Conservation (phyloP, 345 rosid species). For the Brassica cretica region DNA sequence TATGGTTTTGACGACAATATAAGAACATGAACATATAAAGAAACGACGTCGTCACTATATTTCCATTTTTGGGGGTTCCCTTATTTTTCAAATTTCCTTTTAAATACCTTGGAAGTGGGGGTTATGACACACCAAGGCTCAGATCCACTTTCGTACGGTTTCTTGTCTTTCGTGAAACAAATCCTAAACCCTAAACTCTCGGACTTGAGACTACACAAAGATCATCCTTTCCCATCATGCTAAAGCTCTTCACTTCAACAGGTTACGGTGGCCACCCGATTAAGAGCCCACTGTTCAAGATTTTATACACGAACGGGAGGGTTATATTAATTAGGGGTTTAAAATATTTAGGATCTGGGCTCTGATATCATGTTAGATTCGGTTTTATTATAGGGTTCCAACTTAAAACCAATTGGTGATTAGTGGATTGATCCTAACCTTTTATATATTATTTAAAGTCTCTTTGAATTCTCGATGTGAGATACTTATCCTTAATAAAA, state of each 20-base stretch:
- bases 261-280: constrained; percentile 28
- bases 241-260: constrained; percentile 53
- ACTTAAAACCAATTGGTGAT: too few species aligned
- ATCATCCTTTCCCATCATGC: constrained; percentile 39
- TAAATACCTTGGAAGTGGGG: not conserved
- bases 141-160: constrained; percentile 21
- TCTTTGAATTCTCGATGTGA: too few species aligned
- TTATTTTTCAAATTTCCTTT: not conserved
- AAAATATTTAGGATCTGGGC: too few species aligned
- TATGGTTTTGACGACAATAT: not conserved
- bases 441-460: too few species aligned
- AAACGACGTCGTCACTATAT: not conserved
- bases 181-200: constrained; percentile 9
- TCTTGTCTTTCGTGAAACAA: constrained; percentile 26
- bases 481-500: too few species aligned
- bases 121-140: constrained; percentile 34
- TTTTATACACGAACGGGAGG: too few species aligned
- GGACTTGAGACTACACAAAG: not conserved
- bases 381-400: too few species aligned
- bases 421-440: too few species aligned
- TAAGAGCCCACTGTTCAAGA: constrained; percentile 35
- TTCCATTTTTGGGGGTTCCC: not conserved
- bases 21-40: not conserved
- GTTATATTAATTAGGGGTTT: too few species aligned
- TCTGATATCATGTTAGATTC: too few species aligned